Conservation (phyloP, 2,329 filamentous ascomycete species). For the Trichoderma lentiforme region DNA sequence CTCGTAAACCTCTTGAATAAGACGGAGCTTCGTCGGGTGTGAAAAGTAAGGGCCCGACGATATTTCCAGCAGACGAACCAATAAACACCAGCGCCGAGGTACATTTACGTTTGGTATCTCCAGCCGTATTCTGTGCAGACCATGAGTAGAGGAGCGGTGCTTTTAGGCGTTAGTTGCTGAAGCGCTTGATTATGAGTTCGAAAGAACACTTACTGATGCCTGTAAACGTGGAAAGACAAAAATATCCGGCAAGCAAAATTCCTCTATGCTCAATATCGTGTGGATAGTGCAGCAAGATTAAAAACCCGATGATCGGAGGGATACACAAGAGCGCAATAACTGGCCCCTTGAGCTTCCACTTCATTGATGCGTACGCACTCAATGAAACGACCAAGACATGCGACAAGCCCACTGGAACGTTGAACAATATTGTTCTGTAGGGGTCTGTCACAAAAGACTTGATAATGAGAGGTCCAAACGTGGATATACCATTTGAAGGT, state of each 20-base stretch:
- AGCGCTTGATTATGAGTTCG: constrained; percentile 21
- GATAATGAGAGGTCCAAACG: constrained; percentile 59
- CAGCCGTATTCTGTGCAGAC: constrained; percentile 62
- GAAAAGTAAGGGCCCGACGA: constrained; percentile 63
- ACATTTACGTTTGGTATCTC: constrained; percentile 67
- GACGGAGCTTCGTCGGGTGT: constrained; percentile 46
- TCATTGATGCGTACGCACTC: constrained; percentile 54
- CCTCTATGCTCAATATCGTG: constrained; percentile 46
- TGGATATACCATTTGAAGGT: constrained; percentile 55
- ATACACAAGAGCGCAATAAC: constrained; percentile 54
- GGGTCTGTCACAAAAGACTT: constrained; percentile 55
- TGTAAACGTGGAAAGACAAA: constrained; percentile 56
- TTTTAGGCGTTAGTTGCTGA: constrained; percentile 22
- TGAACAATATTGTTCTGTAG: constrained; percentile 57
- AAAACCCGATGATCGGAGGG: constrained; percentile 55
- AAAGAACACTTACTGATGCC: constrained; percentile 36
- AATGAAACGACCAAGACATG: constrained; percentile 58
- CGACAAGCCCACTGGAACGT: constrained; percentile 58
- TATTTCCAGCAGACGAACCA: constrained; percentile 63
- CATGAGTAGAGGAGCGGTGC: constrained; percentile 59
- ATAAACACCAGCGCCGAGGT: constrained; percentile 64
- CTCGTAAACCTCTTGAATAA: constrained; percentile 50
- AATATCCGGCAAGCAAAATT: constrained; percentile 54
- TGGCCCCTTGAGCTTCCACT: constrained; percentile 54
- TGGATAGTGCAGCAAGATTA: constrained; percentile 49